Evolutionary conservation across 2,329 filamentous ascomycete genomes (phyloP), one percentile per base, ranked within the genome.

Genomic region (Chaetothyriales sp.): DNA sequence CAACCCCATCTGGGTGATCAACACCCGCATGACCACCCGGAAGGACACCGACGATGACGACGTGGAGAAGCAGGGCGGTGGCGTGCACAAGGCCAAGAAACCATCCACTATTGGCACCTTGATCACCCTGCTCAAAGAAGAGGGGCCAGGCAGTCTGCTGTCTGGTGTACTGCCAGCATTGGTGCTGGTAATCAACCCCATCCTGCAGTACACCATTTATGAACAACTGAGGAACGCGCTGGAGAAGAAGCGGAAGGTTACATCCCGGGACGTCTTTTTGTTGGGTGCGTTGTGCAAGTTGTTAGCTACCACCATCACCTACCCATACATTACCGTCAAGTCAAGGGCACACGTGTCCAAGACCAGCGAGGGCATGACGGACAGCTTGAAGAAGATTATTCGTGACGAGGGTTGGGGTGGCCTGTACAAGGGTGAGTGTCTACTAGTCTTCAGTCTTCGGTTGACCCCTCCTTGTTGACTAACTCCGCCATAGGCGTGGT

Each of bases 1-100:
- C 55, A 98, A 98, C 74, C 92, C 92, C 46, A 98, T 98, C 71
- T 98, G 92, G 92, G 92, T 98, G 49, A 77, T 98, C 68, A 98
- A 98, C 76, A 98, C 92, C 51, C 85, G 92, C 65, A 94, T 98
- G 85, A 98, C 92, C 19, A 90, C 92, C 48, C 82, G 88, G 63
- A 84, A 85, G 71, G 79, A 80, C n/a, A 73, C 75, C 46, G 60
- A 56, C 58, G 70, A 69, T 2, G 59, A 72, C 48, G 67, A 74
- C 53, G 67, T 47, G 45, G 59, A 72, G 51, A 67, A 73, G 54
- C 66, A 68, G 4, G 48, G 58, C 50, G 47, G 67, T 19, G 72
- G 68, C 46, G 64, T 62, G n/a, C 64, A 63, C 51, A 66, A 67
- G 5, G 69, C 73, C 54, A 82, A 78, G 65, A 67, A 76, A 20